Conservation (phyloP, 225 moss, liverwort and hornwort species). For the Polytrichum formosum region DNA sequence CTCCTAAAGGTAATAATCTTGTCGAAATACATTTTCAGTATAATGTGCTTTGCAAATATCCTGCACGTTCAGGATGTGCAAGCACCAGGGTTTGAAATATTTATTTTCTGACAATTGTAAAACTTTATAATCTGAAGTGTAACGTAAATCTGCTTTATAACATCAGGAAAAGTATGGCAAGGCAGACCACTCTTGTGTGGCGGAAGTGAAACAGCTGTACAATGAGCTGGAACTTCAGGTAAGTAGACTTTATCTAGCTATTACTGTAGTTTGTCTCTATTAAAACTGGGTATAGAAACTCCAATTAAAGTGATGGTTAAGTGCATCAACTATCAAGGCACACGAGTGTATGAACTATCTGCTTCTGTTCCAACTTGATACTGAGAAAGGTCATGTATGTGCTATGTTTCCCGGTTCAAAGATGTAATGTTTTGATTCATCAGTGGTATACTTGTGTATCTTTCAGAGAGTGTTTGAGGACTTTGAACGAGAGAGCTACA, state of each 20-base stretch:
- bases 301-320: background rate
- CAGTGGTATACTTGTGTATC: background rate
- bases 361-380: background rate
- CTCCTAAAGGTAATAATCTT: constrained; percentile 43
- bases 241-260: background rate
- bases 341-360: background rate
- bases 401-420: background rate
- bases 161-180: constrained; percentile 81
- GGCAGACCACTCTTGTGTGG: constrained; percentile 66
- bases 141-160: too few relatives aligned
- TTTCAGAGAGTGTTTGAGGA: constrained; percentile 74
- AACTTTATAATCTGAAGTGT: too few relatives aligned
- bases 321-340: background rate
- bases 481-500: constrained; percentile 80
- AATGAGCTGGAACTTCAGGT: constrained; percentile 83
- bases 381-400: too few relatives aligned
- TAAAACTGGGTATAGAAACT: background rate
- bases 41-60: background rate
- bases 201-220: constrained; percentile 74
- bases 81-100: background rate
- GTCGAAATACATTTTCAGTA: background rate
- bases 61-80: background rate
- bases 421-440: background rate
- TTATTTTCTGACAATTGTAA: background rate
- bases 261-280: background rate